These are phyloP conservation scores for Mycena crocata DNA, from an alignment of 768 basidiomycete species.

Conservation along the genomic window DNA sequence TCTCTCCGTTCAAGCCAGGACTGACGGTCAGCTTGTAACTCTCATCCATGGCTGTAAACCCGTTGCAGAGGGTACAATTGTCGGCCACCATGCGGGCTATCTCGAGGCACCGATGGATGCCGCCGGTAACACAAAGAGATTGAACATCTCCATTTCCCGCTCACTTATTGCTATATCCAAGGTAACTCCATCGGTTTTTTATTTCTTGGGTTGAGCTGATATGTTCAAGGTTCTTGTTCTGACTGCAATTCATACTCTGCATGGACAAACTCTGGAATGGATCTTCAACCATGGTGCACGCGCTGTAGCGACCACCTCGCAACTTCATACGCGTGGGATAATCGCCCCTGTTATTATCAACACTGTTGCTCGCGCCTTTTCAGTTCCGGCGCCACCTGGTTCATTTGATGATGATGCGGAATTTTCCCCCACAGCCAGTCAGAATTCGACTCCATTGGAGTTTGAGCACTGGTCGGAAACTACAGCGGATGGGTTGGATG, in stretches of 20 bases:
- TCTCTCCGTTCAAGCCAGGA: background rate
- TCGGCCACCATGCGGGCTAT: background rate
- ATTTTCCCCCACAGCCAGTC: background rate
- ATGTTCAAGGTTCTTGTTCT: slow-evolving; percentile 15
- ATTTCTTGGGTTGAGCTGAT: background rate
- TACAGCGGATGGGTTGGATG: background rate
- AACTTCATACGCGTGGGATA: background rate
- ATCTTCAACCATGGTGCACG: background rate
- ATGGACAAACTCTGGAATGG: slow-evolving; percentile 1
- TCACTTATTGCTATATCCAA: background rate
- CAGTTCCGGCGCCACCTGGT: background rate
- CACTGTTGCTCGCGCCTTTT: background rate
- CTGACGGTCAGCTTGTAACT: background rate
- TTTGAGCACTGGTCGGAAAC: background rate
- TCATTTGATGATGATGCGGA: background rate
- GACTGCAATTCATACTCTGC: background rate
- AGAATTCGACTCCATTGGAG: too few species aligned
- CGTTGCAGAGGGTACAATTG: background rate
- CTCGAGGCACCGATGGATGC: background rate
- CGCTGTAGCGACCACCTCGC: background rate
- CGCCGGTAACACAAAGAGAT: background rate
- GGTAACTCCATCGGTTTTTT: background rate
- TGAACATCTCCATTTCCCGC: background rate
- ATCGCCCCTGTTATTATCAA: background rate
- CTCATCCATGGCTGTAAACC: slow-evolving; percentile 6